A percentile compares a stretch with the other conserved stretches of the same genome.
These are phyloP conservation scores for Secale cereale DNA, from an alignment of 176 grass and related monocot species.

Conservation along the genomic window DNA sequence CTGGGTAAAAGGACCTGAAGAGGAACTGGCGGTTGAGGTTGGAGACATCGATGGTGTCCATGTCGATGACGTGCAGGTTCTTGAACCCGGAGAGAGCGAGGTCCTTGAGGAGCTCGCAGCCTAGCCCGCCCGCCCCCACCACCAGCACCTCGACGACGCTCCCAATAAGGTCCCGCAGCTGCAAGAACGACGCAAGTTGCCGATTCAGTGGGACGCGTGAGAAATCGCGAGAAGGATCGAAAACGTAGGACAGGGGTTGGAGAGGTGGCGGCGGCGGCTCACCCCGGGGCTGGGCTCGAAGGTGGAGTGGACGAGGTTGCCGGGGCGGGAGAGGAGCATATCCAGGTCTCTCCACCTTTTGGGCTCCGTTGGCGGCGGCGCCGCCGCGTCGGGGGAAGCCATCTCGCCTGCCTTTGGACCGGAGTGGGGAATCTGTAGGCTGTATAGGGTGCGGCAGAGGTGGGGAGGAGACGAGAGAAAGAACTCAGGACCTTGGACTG, in stretches of 20 bases:
- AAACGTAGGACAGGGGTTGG: neutral
- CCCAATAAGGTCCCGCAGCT: slow-evolving; percentile 80
- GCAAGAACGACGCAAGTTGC: neutral
- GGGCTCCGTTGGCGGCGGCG: slow-evolving; percentile 39
- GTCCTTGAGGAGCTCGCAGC: slow-evolving; percentile 98
- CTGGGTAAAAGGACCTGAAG: slow-evolving; percentile 51
- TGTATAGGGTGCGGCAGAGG: too few relatives aligned
- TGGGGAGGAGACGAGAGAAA: neutral
- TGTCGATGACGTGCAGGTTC: slow-evolving; percentile 93
- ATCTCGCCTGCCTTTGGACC: slow-evolving; percentile 27
- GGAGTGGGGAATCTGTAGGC: neutral
- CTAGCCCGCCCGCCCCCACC: slow-evolving; percentile 85
- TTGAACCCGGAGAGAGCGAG: slow-evolving; percentile 92
- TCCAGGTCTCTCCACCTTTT: slow-evolving; percentile 84
- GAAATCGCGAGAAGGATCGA: neutral
- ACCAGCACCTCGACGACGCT: slow-evolving; percentile 76
- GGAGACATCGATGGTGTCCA: slow-evolving; percentile 99
- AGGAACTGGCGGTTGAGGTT: slow-evolving; percentile 99
- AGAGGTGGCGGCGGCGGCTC: slow-evolving; percentile 23
- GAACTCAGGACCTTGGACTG: neutral
- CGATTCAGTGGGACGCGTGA: neutral
- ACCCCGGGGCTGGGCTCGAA: slow-evolving; percentile 70
- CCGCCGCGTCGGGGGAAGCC: slow-evolving; percentile 29
- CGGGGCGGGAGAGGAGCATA: slow-evolving; percentile 69
- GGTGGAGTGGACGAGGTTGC: slow-evolving; percentile 64